These are phyloP conservation scores for Aspergillus versicolor DNA, from an alignment of 2,329 filamentous ascomycete genomes.

Conservation along the genomic window DNA sequence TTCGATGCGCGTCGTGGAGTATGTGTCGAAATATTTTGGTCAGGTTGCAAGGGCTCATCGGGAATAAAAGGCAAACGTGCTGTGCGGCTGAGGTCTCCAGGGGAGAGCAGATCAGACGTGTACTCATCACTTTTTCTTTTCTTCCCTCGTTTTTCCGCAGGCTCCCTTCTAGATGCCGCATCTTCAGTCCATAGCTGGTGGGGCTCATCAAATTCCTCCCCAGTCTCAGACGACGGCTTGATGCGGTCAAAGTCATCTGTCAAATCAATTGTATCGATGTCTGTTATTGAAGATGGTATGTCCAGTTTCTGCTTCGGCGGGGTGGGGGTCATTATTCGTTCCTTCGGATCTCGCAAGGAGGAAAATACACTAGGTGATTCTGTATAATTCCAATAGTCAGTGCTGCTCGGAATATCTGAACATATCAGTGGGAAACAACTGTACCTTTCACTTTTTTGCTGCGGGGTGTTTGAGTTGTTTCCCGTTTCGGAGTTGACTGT, in stretches of 20 bases:
- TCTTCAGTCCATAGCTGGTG: conserved; percentile 46
- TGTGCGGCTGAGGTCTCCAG: conserved; percentile 28
- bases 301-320: conserved; percentile 19
- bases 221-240: conserved; percentile 38
- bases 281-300: conserved; percentile 17
- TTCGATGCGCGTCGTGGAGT: conserved; percentile 8
- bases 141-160: conserved; percentile 41
- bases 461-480: conserved; percentile 6
- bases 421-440: not conserved
- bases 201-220: conserved; percentile 43
- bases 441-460: conserved; percentile 27
- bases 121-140: conserved; percentile 53
- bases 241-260: conserved; percentile 39
- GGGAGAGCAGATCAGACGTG: conserved; percentile 36
- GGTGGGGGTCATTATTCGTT: conserved; percentile 22
- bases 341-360: conserved; percentile 18
- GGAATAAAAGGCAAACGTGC: conserved; percentile 23
- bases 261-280: conserved; percentile 48
- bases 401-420: not conserved
- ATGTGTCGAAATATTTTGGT: not conserved
- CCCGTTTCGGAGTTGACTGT: conserved; percentile 11
- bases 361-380: conserved; percentile 19
- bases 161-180: conserved; percentile 37
- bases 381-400: conserved; percentile 11
- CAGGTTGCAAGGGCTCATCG: conserved; percentile 3